phyloP scores from a whole-genome alignment of 331 rosid genomes.

The Rosa hybrid region DNA sequence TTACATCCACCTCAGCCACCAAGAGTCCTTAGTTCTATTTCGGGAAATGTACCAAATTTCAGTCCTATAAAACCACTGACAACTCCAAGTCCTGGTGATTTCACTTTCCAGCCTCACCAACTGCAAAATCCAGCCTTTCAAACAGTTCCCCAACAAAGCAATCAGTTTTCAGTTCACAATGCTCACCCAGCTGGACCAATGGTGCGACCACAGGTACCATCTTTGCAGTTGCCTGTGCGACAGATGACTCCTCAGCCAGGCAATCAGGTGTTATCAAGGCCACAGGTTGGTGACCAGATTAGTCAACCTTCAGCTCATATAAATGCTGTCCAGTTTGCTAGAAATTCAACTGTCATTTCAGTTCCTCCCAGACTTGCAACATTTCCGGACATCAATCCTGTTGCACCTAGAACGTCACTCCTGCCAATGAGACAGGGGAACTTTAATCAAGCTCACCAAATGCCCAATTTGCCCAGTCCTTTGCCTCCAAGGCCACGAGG shows the following conservation, averaged over 20 bases:
- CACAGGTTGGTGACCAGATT: constrained; percentile 42
- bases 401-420: constrained; percentile 35
- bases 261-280: constrained; percentile 54
- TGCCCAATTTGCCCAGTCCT: constrained; percentile 37
- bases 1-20: constrained; percentile 47
- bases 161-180: constrained; percentile 42
- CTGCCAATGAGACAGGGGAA: constrained; percentile 57
- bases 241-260: constrained; percentile 39
- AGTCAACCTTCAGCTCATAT: constrained; percentile 49
- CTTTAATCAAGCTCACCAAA: constrained; percentile 59
- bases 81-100: constrained; percentile 57
- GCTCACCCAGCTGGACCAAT: constrained; percentile 20
- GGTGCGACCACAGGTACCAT: constrained; percentile 40
- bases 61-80: constrained; percentile 36
- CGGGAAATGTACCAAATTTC: constrained; percentile 38
- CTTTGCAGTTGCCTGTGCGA: constrained; percentile 45
- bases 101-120: constrained; percentile 62
- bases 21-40: constrained; percentile 49
- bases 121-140: constrained; percentile 54
- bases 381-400: constrained; percentile 50
- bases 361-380: constrained; percentile 49
- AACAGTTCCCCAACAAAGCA: constrained; percentile 40
- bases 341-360: constrained; percentile 45
- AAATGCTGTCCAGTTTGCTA: constrained; percentile 41
- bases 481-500: constrained; percentile 48